These are phyloP conservation scores for Amaranthus palmeri DNA, from an alignment of 148 eudicot genomes.

Conservation along the genomic window DNA sequence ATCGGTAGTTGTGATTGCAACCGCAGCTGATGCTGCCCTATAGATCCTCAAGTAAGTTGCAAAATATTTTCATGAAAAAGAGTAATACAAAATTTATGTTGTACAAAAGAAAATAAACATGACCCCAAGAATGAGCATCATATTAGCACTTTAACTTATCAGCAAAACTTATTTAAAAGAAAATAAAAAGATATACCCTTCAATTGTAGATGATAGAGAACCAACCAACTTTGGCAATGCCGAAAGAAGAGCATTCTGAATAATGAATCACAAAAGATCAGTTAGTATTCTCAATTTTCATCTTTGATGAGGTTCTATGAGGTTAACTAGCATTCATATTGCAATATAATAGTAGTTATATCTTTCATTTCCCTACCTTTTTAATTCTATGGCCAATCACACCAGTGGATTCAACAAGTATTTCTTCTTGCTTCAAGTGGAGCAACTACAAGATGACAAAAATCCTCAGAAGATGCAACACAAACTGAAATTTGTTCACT, in stretches of 20 bases:
- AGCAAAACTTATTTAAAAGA: conserved; percentile 7
- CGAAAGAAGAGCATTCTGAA: conserved; percentile 85
- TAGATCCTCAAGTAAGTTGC: conserved; percentile 24
- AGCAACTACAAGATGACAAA: conserved; percentile 46
- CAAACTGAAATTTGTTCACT: not conserved
- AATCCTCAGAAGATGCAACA: not conserved
- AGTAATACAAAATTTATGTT: not conserved
- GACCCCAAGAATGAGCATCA: not conserved
- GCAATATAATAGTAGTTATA: not conserved
- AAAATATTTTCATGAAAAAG: not conserved
- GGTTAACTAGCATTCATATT: not conserved
- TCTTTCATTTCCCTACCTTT: conserved; percentile 47
- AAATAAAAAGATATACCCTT: conserved; percentile 53
- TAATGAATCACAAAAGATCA: not conserved
- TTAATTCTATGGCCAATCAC: conserved; percentile 96
- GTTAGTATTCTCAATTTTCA: conserved; percentile 8
- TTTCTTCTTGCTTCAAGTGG: conserved; percentile 54
- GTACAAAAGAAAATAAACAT: not conserved
- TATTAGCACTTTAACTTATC: not conserved
- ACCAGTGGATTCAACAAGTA: conserved; percentile 95
- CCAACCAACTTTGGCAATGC: conserved; percentile 72
- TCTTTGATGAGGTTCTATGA: not conserved
- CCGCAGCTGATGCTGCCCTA: conserved; percentile 97
- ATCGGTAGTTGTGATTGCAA: conserved; percentile 97
- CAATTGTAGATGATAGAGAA: conserved; percentile 53